These are phyloP conservation scores for Tolypocladium ophioglossoides DNA, from an alignment of 2,329 filamentous ascomycete genomes.

Conservation along the genomic window DNA sequence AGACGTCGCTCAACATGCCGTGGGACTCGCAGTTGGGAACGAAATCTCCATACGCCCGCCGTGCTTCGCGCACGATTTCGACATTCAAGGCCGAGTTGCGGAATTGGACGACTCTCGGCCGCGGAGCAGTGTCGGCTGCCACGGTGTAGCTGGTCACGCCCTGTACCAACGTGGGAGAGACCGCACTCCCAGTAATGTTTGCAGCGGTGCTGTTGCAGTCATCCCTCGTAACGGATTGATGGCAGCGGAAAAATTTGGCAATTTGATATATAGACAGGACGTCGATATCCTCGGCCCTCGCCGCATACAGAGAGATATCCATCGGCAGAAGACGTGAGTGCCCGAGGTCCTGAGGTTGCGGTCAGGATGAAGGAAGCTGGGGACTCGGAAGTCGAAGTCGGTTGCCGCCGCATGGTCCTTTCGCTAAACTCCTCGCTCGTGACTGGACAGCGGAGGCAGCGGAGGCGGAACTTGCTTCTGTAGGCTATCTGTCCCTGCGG, in stretches of 20 bases:
- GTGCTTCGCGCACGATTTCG: conserved; percentile 5
- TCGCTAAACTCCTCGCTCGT: too few relatives aligned
- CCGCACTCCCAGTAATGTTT: conserved; percentile 2
- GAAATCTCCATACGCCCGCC: conserved; percentile 5
- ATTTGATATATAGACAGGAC: conserved; percentile 5
- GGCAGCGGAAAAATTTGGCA: conserved; percentile 3
- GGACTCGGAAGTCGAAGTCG: too few relatives aligned
- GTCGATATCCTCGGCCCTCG: conserved; percentile 2
- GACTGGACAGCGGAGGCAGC: too few relatives aligned
- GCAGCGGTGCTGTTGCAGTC: conserved; percentile 7
- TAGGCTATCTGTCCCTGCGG: too few relatives aligned
- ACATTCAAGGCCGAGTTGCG: conserved; percentile 5
- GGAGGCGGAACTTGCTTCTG: too few relatives aligned
- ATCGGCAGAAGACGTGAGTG: neutral
- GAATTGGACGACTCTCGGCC: conserved; percentile 9
- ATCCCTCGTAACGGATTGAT: conserved; percentile 1
- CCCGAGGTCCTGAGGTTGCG: neutral
- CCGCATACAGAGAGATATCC: conserved; percentile 4
- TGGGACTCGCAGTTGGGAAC: conserved; percentile 4
- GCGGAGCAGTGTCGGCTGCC: neutral
- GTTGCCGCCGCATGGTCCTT: too few relatives aligned
- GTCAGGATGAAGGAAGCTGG: neutral
- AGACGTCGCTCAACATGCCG: conserved; percentile 3
- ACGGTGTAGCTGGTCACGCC: conserved; percentile 11
- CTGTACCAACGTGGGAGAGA: conserved; percentile 9